Evolutionary conservation across 768 basidiomycete genomes (phyloP).

Genomic region (Auricularia auricula-judae): DNA sequence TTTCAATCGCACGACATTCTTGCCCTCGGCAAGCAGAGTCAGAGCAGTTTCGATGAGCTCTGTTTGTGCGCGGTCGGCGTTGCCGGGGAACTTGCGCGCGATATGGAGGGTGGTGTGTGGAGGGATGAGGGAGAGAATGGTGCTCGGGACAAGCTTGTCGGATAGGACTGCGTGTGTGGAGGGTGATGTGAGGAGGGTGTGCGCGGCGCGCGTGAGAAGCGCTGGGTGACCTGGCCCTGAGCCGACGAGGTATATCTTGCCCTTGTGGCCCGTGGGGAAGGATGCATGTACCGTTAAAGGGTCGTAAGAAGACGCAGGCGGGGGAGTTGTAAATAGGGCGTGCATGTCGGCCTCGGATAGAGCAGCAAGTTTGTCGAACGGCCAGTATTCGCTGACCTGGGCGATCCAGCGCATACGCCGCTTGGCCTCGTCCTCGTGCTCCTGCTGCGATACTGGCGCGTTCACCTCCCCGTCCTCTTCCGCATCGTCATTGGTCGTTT

Average conservation of each 20-base stretch:
- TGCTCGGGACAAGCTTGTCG: constrained; percentile 90
- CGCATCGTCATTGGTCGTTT: constrained; percentile 26
- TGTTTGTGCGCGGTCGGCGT: constrained; percentile 86
- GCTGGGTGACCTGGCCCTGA: constrained; percentile 94
- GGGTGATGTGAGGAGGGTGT: constrained; percentile 61
- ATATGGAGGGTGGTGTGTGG: constrained; percentile 59
- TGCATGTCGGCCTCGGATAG: constrained; percentile 62
- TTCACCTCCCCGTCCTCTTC: constrained; percentile 20
- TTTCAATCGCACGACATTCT: constrained; percentile 90
- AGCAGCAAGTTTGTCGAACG: constrained; percentile 59
- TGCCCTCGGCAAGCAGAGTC: constrained; percentile 65
- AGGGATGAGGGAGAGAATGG: constrained; percentile 80
- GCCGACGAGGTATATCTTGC: constrained; percentile 82
- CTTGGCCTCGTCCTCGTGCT: constrained; percentile 22
- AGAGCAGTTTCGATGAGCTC: constrained; percentile 93
- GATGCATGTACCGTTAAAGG: neutral
- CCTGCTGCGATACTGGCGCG: constrained; percentile 4
- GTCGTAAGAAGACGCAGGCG: neutral
- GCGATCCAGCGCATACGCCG: constrained; percentile 88
- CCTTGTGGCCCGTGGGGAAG: constrained; percentile 23
- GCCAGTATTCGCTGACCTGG: constrained; percentile 96
- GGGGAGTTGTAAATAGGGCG: constrained; percentile 30
- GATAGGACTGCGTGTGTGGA: constrained; percentile 78
- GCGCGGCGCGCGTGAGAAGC: constrained; percentile 80
- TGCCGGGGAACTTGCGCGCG: constrained; percentile 95